These are phyloP conservation scores for Jaapia argillacea DNA, from an alignment of 768 basidiomycete genomes.

Conservation along the genomic window DNA sequence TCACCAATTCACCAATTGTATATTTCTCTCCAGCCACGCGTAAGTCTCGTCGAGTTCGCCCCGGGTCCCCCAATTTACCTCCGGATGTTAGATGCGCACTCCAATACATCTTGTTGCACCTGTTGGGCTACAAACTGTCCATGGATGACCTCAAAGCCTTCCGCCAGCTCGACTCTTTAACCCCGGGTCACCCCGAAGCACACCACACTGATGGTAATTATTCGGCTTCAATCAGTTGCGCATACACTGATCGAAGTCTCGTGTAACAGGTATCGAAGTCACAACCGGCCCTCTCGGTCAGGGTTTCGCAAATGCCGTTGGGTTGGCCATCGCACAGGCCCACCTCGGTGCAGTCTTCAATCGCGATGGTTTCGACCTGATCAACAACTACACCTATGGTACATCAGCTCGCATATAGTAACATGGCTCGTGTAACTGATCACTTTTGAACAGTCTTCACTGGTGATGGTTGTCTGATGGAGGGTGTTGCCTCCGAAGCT, in stretches of 20 bases:
- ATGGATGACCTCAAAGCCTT: conserved; percentile 90
- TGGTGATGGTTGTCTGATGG: conserved; percentile 96
- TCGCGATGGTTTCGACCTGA: conserved; percentile 70
- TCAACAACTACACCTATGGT: conserved; percentile 90
- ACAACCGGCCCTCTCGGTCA: conserved; percentile 96
- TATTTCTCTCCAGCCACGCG: conserved; percentile 49
- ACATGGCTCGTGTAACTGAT: no score
- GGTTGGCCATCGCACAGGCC: conserved; percentile 87
- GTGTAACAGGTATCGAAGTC: conserved; percentile 78
- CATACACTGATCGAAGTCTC: not conserved
- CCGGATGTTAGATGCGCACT: conserved; percentile 68
- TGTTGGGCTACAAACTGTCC: conserved; percentile 85
- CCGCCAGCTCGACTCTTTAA: conserved; percentile 83
- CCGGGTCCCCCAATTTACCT: conserved; percentile 3
- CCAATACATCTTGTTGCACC: conserved; percentile 87
- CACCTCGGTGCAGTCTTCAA: conserved; percentile 88
- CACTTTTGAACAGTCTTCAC: conserved; percentile 51
- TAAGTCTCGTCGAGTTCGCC: conserved; percentile 28
- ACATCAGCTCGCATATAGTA: conserved; percentile 5
- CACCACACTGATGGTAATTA: conserved; percentile 51
- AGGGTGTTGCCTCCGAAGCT: conserved; percentile 91
- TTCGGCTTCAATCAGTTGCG: not conserved
- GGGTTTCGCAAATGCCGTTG: conserved; percentile 89
- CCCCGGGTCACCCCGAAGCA: conserved; percentile 88
- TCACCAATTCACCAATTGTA: conserved; percentile 77